Evolutionary conservation across 257 asterid genomes (phyloP), one percentile per base, ranked within the genome.

Genomic region (Solanum stenotomum): DNA sequence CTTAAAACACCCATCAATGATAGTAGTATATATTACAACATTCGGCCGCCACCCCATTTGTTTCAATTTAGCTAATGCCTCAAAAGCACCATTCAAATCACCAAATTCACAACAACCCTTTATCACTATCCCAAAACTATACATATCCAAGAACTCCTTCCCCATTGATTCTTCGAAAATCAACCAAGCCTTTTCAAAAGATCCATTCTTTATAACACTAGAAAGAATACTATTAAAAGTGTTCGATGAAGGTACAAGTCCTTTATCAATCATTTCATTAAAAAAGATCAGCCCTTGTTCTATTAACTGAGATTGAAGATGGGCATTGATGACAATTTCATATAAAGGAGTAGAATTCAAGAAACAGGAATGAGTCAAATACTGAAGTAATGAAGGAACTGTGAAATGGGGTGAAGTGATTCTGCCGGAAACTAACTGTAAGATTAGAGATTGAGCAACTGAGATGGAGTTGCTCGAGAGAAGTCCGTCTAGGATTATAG

Each of bases 111-210:
- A 92, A 87, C 96, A 94, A 87, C 97, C 98, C 88, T 94, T 95
- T 82, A 94, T 90, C 94, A 94, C 85, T 76, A 95, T 93, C 89
- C 98, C 97, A 82, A 94, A 95, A 49, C 95, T 95, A 89, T 94
- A 92, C 88, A 68, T 87, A 89, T 94, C 97, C 91, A 92, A 37
- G 9, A 87, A 90, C 72, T 83, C 85, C 72, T 88, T 88, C 3
- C 88, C 89, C 88, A 87, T 91, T 82, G 92, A 91, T 56, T 86
- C 91, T 89, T 86, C 90, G 38, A 93, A 95, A 87, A 92, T 46
- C 38, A 31, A 29, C 95, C 94, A 92, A 37, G 90, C 95, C 74
- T 88, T 89, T 35, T 91, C 95, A 23, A 90, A 91, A 31, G 52
- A 72, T 2, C 77, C 46, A 40, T 85, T 83, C 86, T 91, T 90